Base-by-base conservation (phyloP, 805 yeast genomes). In the Myxozyma sirexii region DNA sequence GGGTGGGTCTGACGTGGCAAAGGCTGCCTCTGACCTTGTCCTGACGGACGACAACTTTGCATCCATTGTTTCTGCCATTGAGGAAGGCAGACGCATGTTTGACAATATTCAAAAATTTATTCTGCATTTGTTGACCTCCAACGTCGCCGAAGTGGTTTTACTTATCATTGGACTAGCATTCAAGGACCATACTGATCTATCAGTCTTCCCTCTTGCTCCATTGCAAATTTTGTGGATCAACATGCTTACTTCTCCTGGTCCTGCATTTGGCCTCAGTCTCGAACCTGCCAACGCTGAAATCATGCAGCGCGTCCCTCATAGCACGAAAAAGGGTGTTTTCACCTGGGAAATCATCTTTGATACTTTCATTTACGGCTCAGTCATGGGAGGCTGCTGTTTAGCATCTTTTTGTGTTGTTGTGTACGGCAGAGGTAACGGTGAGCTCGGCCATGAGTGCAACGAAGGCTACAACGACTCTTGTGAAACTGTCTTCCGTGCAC, bases 1-100 rank as follows among this genome's bases (percentile, higher is more conserved):
- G 75, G 82, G 86, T 62, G 93, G 93, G 4, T 84, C 89, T 12
- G 93, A 87, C 75, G 93, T 87, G 42, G 93, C 93, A n/a, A 87
- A 87, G 71, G 90, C 87, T 71, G 90, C 91, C 4, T 80, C 88
- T 46, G 93, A 87, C 72, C 86, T 87, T 72, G 88, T 87, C 17
- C 78, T 87, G 52, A 80, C 87, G 23, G 93, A 87, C 71, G 85
- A 88, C 75, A 87, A 87, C 72, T 87, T 87, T 74, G 88, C 92
- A 3, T 86, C 92, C 17, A 87, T 87, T 70, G 78, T 86, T 56
- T 84, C 85, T 71, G 93, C 90, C 13, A 82, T 87, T 58, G 90
- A 86, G 71, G 93, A 87, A 74, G 93, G 93, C 37, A 79, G 93
- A 68, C 78, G 92, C 67, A 87, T 87, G 91, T 80, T 87, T 51